These are phyloP conservation scores for Lodderomyces oxycetoniae DNA, from an alignment of 1,139 yeast species.

Conservation along the genomic window DNA sequence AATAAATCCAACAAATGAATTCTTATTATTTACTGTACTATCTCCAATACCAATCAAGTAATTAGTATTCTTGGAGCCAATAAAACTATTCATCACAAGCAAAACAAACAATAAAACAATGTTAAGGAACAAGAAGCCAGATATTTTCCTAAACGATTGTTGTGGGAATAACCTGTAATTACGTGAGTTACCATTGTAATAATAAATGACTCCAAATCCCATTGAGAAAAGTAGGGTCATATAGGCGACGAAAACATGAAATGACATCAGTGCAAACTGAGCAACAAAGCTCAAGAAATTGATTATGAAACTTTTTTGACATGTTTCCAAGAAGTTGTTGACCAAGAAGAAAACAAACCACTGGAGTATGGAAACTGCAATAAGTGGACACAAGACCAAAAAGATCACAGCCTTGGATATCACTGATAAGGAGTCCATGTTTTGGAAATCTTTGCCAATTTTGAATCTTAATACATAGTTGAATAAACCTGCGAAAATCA, in stretches of 20 bases:
- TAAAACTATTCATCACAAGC: not conserved
- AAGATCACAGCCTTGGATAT: slow-evolving; percentile 32
- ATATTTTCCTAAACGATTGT: slow-evolving; percentile 17
- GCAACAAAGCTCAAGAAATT: slow-evolving; percentile 2
- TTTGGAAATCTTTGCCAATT: slow-evolving; percentile 27
- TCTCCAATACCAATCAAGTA: slow-evolving; percentile 2
- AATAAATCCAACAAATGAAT: not conserved
- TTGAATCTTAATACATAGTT: slow-evolving; percentile 26
- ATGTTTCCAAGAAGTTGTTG: slow-evolving; percentile 16
- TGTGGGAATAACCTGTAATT: slow-evolving; percentile 28
- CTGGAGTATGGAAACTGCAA: slow-evolving; percentile 12
- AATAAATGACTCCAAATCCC: slow-evolving; percentile 40
- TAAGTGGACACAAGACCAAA: slow-evolving; percentile 25
- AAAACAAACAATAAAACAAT: slow-evolving; percentile 8
- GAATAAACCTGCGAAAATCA: slow-evolving; percentile 22
- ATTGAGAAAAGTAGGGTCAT: slow-evolving; percentile 29
- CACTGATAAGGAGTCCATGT: slow-evolving; percentile 31
- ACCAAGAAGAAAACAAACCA: slow-evolving; percentile 15
- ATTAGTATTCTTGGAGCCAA: not conserved
- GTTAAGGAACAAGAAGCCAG: slow-evolving; percentile 14
- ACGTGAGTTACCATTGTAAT: slow-evolving; percentile 23
- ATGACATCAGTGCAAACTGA: slow-evolving; percentile 6
- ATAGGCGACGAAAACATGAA: slow-evolving; percentile 10
- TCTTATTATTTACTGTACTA: not conserved
- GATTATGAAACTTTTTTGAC: slow-evolving; percentile 7